A percentile compares a stretch with the other conserved stretches of the same genome.
Conservation (phyloP, 1,284 basidiomycete species). For the Cryptococcus sp. region DNA sequence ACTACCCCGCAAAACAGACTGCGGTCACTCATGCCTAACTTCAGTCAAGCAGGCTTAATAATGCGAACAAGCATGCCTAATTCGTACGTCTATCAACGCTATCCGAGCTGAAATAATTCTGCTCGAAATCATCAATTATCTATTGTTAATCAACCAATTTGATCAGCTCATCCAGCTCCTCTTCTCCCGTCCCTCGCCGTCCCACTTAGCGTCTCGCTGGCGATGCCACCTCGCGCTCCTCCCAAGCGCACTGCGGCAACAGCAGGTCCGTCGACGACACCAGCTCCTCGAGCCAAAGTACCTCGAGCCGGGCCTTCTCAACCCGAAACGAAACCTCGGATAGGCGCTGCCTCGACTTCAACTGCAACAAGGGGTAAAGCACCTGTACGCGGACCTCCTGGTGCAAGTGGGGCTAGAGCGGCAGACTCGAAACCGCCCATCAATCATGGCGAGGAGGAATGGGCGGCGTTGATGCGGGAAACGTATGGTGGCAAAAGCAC, state of each 20-base stretch:
- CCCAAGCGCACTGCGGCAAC: slow-evolving; percentile 9
- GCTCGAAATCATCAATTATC: not conserved
- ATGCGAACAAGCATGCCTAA: too few relatives aligned
- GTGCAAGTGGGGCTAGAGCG: not conserved
- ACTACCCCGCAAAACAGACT: too few relatives aligned
- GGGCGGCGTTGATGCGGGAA: slow-evolving; percentile 50
- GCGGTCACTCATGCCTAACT: too few relatives aligned
- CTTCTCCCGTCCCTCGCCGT: not conserved
- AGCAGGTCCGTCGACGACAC: slow-evolving; percentile 5
- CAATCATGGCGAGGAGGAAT: slow-evolving; percentile 44
- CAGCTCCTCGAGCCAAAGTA: slow-evolving; percentile 12
- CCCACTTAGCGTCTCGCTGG: not conserved
- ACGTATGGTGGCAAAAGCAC: slow-evolving; percentile 22
- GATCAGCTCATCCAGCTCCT: not conserved
- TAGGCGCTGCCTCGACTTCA: slow-evolving; percentile 9
- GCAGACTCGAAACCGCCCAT: slow-evolving; percentile 27
- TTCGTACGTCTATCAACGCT: too few relatives aligned
- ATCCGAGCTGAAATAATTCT: too few relatives aligned
- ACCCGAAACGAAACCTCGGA: slow-evolving; percentile 10
- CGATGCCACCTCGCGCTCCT: slow-evolving; percentile 16
- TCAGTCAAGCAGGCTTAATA: too few relatives aligned
- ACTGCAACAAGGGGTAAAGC: slow-evolving; percentile 29
- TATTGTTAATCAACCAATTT: not conserved
- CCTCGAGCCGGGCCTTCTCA: slow-evolving; percentile 16
- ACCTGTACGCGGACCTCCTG: slow-evolving; percentile 15